Conservation (phyloP, 2,329 filamentous ascomycete species). For the Scorias spongiosa region DNA sequence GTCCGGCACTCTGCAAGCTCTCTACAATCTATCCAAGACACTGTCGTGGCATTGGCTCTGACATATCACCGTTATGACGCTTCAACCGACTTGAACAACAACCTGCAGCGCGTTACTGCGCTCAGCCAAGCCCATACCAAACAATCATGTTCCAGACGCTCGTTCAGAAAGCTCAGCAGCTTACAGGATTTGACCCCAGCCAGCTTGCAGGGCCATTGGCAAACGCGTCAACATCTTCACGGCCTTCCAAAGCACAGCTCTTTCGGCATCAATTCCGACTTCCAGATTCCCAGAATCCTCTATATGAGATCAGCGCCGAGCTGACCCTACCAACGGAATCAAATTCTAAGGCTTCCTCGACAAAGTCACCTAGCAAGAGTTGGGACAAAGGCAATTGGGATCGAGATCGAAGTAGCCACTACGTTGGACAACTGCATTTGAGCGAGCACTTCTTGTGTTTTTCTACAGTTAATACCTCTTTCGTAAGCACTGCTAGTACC, state of each 20-base stretch:
- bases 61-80: neutral
- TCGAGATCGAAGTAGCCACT: slow-evolving; percentile 48
- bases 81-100: neutral
- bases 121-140: neutral
- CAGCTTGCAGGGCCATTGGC: slow-evolving; percentile 42
- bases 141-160: slow-evolving; percentile 53
- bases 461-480: slow-evolving; percentile 82
- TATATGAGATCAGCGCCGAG: slow-evolving; percentile 94
- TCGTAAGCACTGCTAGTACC: slow-evolving; percentile 63
- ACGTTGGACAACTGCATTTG: slow-evolving; percentile 81
- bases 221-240: slow-evolving; percentile 57
- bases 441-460: slow-evolving; percentile 95
- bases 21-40: too few relatives aligned
- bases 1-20: too few relatives aligned
- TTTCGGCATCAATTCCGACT: slow-evolving; percentile 96
- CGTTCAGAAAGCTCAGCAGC: slow-evolving; percentile 87
- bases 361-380: slow-evolving; percentile 15
- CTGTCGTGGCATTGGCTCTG: too few relatives aligned
- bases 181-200: slow-evolving; percentile 63
- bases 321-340: slow-evolving; percentile 62
- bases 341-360: slow-evolving; percentile 19
- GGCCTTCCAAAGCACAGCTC: slow-evolving; percentile 78
- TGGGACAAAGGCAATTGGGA: slow-evolving; percentile 52
- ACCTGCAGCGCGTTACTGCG: neutral
- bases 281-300: slow-evolving; percentile 76